Conservation (phyloP, 2,329 filamentous ascomycete species). For the Mycosphaerella sp. region DNA sequence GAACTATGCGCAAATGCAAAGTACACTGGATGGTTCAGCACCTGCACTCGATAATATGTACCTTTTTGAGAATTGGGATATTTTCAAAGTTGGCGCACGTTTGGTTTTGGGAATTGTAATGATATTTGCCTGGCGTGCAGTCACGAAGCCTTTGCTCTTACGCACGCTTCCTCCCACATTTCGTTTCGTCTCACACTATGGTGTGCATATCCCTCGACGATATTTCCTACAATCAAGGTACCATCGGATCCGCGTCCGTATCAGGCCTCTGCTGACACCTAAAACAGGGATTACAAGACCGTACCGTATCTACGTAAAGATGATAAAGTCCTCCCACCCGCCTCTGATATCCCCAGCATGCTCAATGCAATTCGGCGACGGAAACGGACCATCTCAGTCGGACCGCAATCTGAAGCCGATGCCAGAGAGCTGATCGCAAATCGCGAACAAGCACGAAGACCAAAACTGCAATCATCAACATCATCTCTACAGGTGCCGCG, state of each 20-base stretch:
- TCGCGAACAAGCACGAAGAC: slow-evolving; percentile 53
- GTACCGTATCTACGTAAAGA: slow-evolving; percentile 67
- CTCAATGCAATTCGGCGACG: slow-evolving; percentile 75
- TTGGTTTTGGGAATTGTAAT: slow-evolving; percentile 73
- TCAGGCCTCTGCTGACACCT: background rate
- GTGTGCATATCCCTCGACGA: slow-evolving; percentile 72
- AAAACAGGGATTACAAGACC: slow-evolving; percentile 67
- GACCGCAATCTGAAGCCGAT: slow-evolving; percentile 91
- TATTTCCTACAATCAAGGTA: slow-evolving; percentile 85
- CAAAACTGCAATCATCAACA: slow-evolving; percentile 8
- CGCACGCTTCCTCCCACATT: slow-evolving; percentile 77
- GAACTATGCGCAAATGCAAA: slow-evolving; percentile 51
- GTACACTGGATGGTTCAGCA: background rate
- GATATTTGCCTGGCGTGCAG: slow-evolving; percentile 83
- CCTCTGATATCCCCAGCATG: slow-evolving; percentile 79
- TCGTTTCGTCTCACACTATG: slow-evolving; percentile 71
- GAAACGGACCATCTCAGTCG: slow-evolving; percentile 77
- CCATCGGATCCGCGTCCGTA: slow-evolving; percentile 22
- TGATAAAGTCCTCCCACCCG: slow-evolving; percentile 83
- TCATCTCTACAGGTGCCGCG: slow-evolving; percentile 7
- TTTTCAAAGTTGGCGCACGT: slow-evolving; percentile 56
- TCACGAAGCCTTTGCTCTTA: slow-evolving; percentile 78
- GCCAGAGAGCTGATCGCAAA: slow-evolving; percentile 94
- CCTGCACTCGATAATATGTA: slow-evolving; percentile 19
- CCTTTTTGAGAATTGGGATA: slow-evolving; percentile 53